Evolutionary conservation across 2,329 filamentous ascomycete species (phyloP), one percentile per base, ranked within the genome.

Genomic region (Phyllosticta capitalensis): DNA sequence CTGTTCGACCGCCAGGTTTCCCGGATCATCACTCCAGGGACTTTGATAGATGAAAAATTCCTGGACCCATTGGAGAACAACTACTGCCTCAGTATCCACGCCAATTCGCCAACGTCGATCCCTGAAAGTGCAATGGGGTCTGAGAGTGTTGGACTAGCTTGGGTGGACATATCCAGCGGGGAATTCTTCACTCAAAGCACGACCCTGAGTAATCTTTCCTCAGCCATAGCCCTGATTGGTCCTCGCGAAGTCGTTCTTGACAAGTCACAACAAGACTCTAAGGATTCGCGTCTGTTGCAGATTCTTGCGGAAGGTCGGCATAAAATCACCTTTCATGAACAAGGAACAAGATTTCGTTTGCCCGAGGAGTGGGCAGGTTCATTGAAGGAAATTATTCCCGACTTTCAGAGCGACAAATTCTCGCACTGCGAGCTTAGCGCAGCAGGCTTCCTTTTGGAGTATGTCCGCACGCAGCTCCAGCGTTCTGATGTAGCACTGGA

Each of bases 31-130:
- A 97, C 94, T 0, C 91, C 94, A 1, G 94, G 94, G 20, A 99
- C 94, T 1, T 78, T 99, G 58, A 96, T 99, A 65, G 94, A 99
- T 72, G 94, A 99, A 74, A 92, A 91, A 67, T 99, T 97, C 72
- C 91, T 99, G 79, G 90, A 97, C 70, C 90, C 91, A 1, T 92
- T 89, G 69, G 85, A 89, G 67, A 96, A 94, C 74, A 97, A 96
- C 71, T 99, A 92, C 71, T 80, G 97, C 33, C 82, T 97, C 70
- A 87, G 89, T 45, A 82, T 97, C 54, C 83, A 95, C 68, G 71
- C 88, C 26, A 73, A 79, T 17, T 62, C 61, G 3, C 19, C n/a
- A n/a, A 3, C 17, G 38, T 45, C 38, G 9, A 9, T 19, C n/a
- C 66, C 68, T n/a, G 59, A 69, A 21, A 62, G 60, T 4, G 62